Conservation (phyloP, 202 grass and related monocot species). For the Musa balbisiana region DNA sequence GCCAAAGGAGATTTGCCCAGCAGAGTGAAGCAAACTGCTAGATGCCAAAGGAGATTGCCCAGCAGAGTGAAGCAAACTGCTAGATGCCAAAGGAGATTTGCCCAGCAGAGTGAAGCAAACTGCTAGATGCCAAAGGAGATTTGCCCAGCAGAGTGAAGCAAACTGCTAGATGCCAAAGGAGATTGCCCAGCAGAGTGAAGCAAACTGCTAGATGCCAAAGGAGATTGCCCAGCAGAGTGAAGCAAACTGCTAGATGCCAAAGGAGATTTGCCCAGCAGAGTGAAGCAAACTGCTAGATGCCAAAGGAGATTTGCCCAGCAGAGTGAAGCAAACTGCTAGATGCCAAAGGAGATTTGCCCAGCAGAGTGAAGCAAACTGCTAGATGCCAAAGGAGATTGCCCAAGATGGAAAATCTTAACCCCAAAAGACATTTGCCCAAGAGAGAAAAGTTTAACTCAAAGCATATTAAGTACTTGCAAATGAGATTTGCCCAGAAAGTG, state of each 20-base stretch:
- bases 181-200: conserved; percentile 2
- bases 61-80: too few relatives aligned
- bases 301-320: conserved; percentile 89
- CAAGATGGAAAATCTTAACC: not conserved
- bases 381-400: conserved; percentile 20
- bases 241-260: too few relatives aligned
- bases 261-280: conserved; percentile 31
- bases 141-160: conserved; percentile 32
- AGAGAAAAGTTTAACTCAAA: not conserved
- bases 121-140: conserved; percentile 42
- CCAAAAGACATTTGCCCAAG: not conserved
- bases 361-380: conserved; percentile 24
- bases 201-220: conserved; percentile 46
- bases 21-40: too few relatives aligned
- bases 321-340: conserved; percentile 31
- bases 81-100: too few relatives aligned
- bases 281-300: conserved; percentile 25
- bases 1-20: too few relatives aligned
- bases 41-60: too few relatives aligned
- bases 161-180: conserved; percentile 3
- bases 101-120: too few relatives aligned
- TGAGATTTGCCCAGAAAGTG: not conserved
- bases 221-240: too few relatives aligned
- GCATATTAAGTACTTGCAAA: conserved; percentile 1
- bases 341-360: conserved; percentile 39